Evolutionary conservation across 2,329 filamentous ascomycete genomes (phyloP).

Genomic region (Cadophora malorum): DNA sequence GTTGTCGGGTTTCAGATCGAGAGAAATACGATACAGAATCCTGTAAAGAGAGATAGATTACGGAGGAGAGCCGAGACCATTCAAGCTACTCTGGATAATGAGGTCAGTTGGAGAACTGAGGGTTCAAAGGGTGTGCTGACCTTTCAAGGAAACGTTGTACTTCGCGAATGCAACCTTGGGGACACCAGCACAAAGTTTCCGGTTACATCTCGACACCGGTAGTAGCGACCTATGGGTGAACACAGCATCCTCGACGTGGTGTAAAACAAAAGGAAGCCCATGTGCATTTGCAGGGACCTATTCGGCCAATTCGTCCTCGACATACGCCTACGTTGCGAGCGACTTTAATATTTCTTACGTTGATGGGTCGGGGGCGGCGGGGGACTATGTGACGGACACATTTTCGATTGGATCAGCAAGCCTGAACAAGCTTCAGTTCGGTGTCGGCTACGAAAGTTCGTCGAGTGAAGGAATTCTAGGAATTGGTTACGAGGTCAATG

Average conservation of each 20-base stretch:
- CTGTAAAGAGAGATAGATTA: slow-evolving; percentile 45
- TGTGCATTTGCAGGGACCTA: slow-evolving; percentile 73
- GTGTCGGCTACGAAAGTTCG: slow-evolving; percentile 69
- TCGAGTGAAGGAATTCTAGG: slow-evolving; percentile 78
- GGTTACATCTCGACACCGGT: slow-evolving; percentile 70
- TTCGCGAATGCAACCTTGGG: slow-evolving; percentile 68
- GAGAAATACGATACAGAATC: slow-evolving; percentile 39
- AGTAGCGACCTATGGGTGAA: slow-evolving; percentile 78
- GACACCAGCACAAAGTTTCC: slow-evolving; percentile 63
- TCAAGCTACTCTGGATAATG: slow-evolving; percentile 58
- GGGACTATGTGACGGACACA: slow-evolving; percentile 82
- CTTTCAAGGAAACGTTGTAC: slow-evolving; percentile 63
- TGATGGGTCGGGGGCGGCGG: slow-evolving; percentile 77
- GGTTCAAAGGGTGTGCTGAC: slow-evolving; percentile 34
- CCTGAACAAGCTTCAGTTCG: slow-evolving; percentile 70
- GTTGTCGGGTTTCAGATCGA: slow-evolving; percentile 44
- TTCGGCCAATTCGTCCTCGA: slow-evolving; percentile 72
- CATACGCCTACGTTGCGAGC: slow-evolving; percentile 74
- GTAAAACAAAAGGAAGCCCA: slow-evolving; percentile 53
- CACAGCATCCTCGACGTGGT: slow-evolving; percentile 65
- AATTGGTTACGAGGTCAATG: slow-evolving; percentile 81
- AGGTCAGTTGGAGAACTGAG: slow-evolving; percentile 49
- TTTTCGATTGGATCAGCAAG: slow-evolving; percentile 63
- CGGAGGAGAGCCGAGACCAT: slow-evolving; percentile 54
- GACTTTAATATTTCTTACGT: slow-evolving; percentile 89